Evolutionary conservation across 768 basidiomycete genomes (phyloP).

Genomic region (Imleria badia): DNA sequence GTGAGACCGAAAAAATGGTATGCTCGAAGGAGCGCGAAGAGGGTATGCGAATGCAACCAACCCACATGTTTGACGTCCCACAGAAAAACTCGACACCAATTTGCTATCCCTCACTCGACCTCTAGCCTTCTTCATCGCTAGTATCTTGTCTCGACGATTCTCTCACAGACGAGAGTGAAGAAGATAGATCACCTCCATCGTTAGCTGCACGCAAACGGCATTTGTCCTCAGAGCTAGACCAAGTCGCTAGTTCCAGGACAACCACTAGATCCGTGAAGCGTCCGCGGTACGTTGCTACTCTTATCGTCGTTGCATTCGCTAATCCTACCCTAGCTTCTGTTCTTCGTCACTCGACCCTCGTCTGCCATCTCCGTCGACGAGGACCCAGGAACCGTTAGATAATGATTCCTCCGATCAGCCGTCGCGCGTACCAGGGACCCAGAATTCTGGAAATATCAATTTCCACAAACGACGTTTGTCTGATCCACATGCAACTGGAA

Average conservation of each 20-base stretch:
- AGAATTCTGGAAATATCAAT: neutral
- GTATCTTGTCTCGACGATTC: slow-evolving; percentile 6
- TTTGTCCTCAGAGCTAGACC: neutral
- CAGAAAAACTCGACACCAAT: neutral
- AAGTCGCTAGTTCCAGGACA: neutral
- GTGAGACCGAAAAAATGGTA: neutral
- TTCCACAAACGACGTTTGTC: slow-evolving; percentile 39
- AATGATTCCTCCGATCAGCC: neutral
- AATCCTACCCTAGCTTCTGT: neutral
- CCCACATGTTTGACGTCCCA: neutral
- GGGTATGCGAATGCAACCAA: neutral
- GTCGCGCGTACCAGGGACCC: neutral
- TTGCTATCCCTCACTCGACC: slow-evolving; percentile 6
- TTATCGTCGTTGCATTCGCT: neutral
- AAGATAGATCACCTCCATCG: slow-evolving; percentile 3
- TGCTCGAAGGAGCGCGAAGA: neutral
- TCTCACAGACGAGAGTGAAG: slow-evolving; percentile 12
- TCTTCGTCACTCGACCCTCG: neutral
- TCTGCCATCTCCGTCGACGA: slow-evolving; percentile 2
- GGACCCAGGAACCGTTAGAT: neutral
- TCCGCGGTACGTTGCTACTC: slow-evolving; percentile 1
- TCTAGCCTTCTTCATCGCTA: neutral
- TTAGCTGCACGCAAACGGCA: slow-evolving; percentile 19
- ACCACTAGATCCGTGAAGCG: slow-evolving; percentile 1
- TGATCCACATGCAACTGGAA: slow-evolving; percentile 17